Conservation (phyloP, 768 basidiomycete genomes). For the Cantharellus cinnabarinus region DNA sequence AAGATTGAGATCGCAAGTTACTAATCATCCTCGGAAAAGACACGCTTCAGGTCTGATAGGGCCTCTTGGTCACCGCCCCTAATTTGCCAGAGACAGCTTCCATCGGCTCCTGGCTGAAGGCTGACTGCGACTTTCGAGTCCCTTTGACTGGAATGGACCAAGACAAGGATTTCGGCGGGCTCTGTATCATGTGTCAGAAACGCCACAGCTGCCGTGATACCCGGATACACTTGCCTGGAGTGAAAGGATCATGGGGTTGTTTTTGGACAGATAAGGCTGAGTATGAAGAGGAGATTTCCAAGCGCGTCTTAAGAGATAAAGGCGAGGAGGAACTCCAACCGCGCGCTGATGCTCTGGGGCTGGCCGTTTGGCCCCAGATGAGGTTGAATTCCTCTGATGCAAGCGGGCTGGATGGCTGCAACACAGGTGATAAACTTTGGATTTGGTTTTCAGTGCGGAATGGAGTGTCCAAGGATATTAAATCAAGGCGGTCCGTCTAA, state of each 20-base stretch:
- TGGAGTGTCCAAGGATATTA: not conserved
- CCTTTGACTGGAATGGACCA: no score
- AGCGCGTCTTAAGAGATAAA: not conserved
- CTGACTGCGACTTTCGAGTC: no score
- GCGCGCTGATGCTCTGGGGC: not conserved
- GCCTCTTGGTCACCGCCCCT: no score
- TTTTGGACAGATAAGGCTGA: not conserved
- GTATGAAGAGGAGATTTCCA: not conserved
- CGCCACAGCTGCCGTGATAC: no score
- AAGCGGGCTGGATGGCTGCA: no score
- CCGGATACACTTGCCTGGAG: not conserved
- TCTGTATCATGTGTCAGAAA: no score
- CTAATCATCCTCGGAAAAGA: no score
- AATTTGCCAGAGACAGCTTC: not conserved
- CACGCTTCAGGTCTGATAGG: no score
- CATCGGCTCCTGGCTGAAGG: not conserved
- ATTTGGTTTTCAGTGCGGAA: not conserved
- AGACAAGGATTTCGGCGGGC: no score
- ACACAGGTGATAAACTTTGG: not conserved
- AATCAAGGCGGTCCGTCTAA: not conserved
- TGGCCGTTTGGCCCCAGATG: not conserved
- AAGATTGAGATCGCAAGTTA: no score
- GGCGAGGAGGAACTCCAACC: not conserved
- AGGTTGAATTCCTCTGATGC: not conserved
- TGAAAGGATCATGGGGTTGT: not conserved